Percentiles rank a stretch among this genome's conserved stretches.
These are phyloP conservation scores for Claviceps paspali DNA, from an alignment of 2,329 filamentous ascomycete species.

Conservation along the genomic window DNA sequence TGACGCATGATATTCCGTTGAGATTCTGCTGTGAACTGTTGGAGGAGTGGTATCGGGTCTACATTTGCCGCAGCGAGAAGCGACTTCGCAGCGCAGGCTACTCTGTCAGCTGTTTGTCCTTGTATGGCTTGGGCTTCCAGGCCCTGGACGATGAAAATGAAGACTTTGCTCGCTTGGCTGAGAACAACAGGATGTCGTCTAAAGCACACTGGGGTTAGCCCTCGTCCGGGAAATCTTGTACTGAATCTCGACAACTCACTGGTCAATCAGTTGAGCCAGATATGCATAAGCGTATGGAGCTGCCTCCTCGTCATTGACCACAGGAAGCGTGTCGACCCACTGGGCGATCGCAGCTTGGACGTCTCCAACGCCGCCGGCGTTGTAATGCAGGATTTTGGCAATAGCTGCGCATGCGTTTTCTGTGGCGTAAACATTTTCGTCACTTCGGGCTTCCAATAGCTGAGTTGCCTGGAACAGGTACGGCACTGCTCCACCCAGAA, in stretches of 20 bases:
- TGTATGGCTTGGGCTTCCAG: conserved; percentile 83
- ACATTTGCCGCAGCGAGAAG: conserved; percentile 60
- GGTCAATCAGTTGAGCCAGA: conserved; percentile 77
- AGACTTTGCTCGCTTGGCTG: conserved; percentile 63
- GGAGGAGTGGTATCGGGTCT: conserved; percentile 61
- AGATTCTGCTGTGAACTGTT: conserved; percentile 61
- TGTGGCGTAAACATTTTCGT: conserved; percentile 92
- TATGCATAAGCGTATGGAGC: conserved; percentile 93
- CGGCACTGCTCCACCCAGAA: conserved; percentile 65
- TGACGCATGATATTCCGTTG: conserved; percentile 67
- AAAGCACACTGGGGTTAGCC: conserved; percentile 16
- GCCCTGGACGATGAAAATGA: conserved; percentile 72
- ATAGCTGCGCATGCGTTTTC: conserved; percentile 95
- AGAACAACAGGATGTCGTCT: conserved; percentile 79
- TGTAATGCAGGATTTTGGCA: conserved; percentile 92
- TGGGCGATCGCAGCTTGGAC: conserved; percentile 60
- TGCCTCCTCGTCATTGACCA: conserved; percentile 91
- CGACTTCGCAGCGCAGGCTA: conserved; percentile 63
- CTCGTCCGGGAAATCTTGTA: not conserved
- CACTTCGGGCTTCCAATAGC: conserved; percentile 65
- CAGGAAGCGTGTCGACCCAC: conserved; percentile 83
- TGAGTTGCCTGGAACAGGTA: conserved; percentile 74
- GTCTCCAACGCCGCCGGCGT: conserved; percentile 60
- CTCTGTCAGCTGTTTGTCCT: conserved; percentile 63
- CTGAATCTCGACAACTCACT: conserved; percentile 49